These are phyloP conservation scores for Cyclotella sp. DNA, from an alignment of 108 stramenopile species.

Conservation along the genomic window DNA sequence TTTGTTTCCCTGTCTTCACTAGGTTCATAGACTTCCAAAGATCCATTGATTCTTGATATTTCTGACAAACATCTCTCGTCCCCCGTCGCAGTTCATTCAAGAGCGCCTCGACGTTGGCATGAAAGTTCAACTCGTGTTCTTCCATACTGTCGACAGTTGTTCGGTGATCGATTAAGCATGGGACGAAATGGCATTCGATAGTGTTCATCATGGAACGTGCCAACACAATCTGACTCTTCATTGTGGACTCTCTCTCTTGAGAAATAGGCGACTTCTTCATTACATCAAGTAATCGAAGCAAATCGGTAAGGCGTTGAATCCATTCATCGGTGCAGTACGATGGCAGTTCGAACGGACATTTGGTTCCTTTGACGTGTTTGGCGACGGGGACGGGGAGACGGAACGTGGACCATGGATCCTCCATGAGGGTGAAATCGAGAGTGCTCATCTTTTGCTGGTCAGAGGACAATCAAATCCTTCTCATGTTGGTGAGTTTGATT, in stretches of 20 bases:
- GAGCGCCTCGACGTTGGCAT: conserved; percentile 22
- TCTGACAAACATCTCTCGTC: conserved; percentile 20
- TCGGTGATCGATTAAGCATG: conserved; percentile 7
- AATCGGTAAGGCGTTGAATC: conserved; percentile 22
- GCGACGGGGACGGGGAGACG: neutral
- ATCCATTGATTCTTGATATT: conserved; percentile 31
- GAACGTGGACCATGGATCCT: neutral
- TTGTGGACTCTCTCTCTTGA: conserved; percentile 7
- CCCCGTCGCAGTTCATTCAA: conserved; percentile 14
- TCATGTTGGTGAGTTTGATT: too few species aligned
- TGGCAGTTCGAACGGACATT: neutral
- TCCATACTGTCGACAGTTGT: conserved; percentile 3
- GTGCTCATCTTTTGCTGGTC: too few species aligned
- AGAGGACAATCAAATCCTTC: too few species aligned
- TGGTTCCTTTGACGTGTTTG: neutral
- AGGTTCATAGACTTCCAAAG: neutral
- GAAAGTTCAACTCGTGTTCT: conserved; percentile 16
- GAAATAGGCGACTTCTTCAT: conserved; percentile 22
- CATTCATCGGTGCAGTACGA: conserved; percentile 16
- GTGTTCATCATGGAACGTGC: conserved; percentile 11
- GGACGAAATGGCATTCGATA: conserved; percentile 25
- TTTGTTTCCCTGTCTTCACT: conserved; percentile 10
- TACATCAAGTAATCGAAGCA: conserved; percentile 33
- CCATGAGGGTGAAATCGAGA: too few species aligned
- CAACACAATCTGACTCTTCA: conserved; percentile 29